Conservation (phyloP, 2,329 filamentous ascomycete species). For the Parascedosporium putredinis region DNA sequence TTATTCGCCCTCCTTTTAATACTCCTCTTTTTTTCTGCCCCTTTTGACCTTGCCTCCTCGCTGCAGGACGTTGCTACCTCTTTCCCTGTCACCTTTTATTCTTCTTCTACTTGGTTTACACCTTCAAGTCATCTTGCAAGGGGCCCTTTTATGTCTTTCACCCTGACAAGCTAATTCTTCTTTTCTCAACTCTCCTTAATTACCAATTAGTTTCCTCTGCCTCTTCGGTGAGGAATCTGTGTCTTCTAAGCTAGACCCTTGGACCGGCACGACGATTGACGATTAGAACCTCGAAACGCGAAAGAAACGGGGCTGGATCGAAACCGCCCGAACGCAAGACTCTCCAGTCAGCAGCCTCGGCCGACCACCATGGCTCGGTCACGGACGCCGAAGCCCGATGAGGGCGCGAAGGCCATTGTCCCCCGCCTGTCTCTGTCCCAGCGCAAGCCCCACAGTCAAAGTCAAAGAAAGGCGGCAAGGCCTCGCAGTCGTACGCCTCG, state of each 20-base stretch:
- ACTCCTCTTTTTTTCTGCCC: not conserved
- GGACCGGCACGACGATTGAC: not conserved
- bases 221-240: too few species aligned
- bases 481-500: conserved; percentile 53
- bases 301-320: not conserved
- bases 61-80: too few species aligned
- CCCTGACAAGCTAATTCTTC: not conserved
- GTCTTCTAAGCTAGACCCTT: too few species aligned
- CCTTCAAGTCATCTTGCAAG: too few species aligned
- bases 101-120: too few species aligned
- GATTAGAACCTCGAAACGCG: not conserved
- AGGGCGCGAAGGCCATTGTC: not conserved
- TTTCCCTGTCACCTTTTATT: not conserved
- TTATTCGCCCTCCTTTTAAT: not conserved
- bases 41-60: too few species aligned
- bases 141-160: not conserved
- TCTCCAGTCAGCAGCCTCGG: not conserved
- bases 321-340: not conserved
- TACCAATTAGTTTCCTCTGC: not conserved
- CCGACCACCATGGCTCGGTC: conserved; percentile 1
- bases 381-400: conserved; percentile 5
- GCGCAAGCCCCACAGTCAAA: conserved; percentile 22
- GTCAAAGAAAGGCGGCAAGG: conserved; percentile 26
- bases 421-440: not conserved
- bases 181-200: conserved; percentile 7